Percentiles rank a stretch among this genome's conserved stretches.
Conservation (phyloP, 1,284 basidiomycete genomes). For the Coriolopsis trogii region DNA sequence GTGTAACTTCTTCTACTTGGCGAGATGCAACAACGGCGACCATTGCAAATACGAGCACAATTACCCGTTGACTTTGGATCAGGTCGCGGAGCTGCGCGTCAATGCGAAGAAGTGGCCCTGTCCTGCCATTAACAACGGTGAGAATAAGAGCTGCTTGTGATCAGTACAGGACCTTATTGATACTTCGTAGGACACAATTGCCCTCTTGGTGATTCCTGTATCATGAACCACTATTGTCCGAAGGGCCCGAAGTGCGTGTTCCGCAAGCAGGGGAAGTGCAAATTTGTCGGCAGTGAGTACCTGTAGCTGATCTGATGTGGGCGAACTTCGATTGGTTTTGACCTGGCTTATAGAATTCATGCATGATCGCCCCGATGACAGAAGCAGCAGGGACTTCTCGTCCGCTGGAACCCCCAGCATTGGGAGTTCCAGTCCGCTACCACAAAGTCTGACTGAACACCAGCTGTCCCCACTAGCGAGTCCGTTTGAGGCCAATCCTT, state of each 20-base stretch:
- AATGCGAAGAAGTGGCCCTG: slow-evolving; percentile 48
- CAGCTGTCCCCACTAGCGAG: slow-evolving; percentile 21
- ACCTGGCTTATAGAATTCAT: slow-evolving; percentile 18
- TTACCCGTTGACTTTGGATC: slow-evolving; percentile 38
- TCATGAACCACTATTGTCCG: slow-evolving; percentile 39
- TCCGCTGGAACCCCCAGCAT: slow-evolving; percentile 8
- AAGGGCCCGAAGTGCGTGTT: slow-evolving; percentile 37
- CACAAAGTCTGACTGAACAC: slow-evolving; percentile 6
- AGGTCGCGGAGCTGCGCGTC: slow-evolving; percentile 37
- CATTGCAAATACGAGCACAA: slow-evolving; percentile 45
- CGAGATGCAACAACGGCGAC: slow-evolving; percentile 37
- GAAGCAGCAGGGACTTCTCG: slow-evolving; percentile 5
- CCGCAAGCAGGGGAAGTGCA: slow-evolving; percentile 38
- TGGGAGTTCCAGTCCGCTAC: slow-evolving; percentile 9
- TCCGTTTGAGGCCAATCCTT: slow-evolving; percentile 12
- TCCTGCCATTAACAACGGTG: slow-evolving; percentile 37
- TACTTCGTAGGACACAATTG: slow-evolving; percentile 33
- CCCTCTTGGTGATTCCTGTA: slow-evolving; percentile 34
- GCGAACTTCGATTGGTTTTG: neutral
- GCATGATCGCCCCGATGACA: slow-evolving; percentile 17
- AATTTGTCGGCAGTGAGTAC: slow-evolving; percentile 38
- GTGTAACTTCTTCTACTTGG: slow-evolving; percentile 46
- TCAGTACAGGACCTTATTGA: neutral
- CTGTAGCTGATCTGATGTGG: too few relatives aligned
- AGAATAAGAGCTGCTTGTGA: neutral